Base-by-base conservation (phyloP, 1,284 basidiomycete genomes). In the Phlebopus sp. region DNA sequence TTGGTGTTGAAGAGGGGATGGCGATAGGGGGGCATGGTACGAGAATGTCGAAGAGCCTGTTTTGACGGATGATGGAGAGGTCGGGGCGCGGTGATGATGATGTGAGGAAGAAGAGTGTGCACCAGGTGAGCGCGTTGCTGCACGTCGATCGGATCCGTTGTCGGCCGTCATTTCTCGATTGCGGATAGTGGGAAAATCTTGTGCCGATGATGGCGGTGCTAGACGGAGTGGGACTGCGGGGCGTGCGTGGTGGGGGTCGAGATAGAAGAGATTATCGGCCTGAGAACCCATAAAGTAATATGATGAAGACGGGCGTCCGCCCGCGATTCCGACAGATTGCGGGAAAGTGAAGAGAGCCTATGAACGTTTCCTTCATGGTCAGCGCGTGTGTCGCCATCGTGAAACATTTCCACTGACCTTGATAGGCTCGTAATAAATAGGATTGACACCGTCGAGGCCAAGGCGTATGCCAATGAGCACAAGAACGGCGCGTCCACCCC, bases 281-380 rank as follows among this genome's bases (percentile, higher is more conserved):
- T 98, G 96, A 0, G 85, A 81, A 11, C 93, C 96, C 43, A 98
- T 90, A 66, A 99, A 99, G 70, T 98, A 99, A 67, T 97, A 98
- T 0, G 93, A 97, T 0, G 92, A 96, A 18, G 90, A 90, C 0
- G 96, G 96, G 23, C 95, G 80, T 3, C 96, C 96, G 38, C 96
- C 96, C 0, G 95, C 92, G 51, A 98, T 97, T 37, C 96, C 96
- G 34, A 97, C 90, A 2, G 88, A 92, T 70, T 97, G 96, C 0
- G 95, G 94, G 67, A 95, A 92, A 0, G 87, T 90, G 68, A 96
- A 98, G 19, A 97, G 69, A 15, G 82, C 75, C 92, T 94, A 58
- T n/a, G 17, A 46, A 31, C 30, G 25, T 17, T 37, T 34, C 21
- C 42, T 38, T 29, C 13, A 15, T 27, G 23, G 32, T 37, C 17